These are phyloP conservation scores for Passiflora organensis DNA, from an alignment of 345 rosid species.

Conservation along the genomic window DNA sequence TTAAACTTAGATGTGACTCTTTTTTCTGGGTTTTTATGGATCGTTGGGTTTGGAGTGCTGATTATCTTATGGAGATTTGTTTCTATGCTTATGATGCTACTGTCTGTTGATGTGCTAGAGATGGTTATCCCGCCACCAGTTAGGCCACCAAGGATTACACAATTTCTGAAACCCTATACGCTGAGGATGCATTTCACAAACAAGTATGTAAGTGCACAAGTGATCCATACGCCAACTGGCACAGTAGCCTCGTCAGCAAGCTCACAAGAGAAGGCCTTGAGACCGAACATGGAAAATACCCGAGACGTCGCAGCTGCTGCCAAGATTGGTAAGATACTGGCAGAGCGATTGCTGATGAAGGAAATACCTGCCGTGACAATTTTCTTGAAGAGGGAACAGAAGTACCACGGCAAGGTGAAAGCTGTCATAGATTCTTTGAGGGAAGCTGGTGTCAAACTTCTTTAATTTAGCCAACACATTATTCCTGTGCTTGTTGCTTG, in stretches of 20 bases:
- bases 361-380: slow-evolving; percentile 68
- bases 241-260: slow-evolving; percentile 75
- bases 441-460: slow-evolving; percentile 60
- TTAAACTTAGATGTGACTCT: too few relatives aligned
- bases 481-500: background rate
- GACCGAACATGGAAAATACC: slow-evolving; percentile 51
- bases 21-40: too few relatives aligned
- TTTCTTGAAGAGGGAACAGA: slow-evolving; percentile 63
- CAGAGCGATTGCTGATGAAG: slow-evolving; percentile 60
- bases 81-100: background rate
- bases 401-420: slow-evolving; percentile 83
- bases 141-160: slow-evolving; percentile 51
- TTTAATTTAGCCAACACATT: slow-evolving; percentile 18
- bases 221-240: slow-evolving; percentile 73
- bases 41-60: too few relatives aligned
- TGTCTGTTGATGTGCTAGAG: background rate
- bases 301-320: slow-evolving; percentile 89
- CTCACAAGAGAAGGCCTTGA: slow-evolving; percentile 72
- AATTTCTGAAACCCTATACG: slow-evolving; percentile 68
- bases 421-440: slow-evolving; percentile 74
- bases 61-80: background rate
- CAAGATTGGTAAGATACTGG: slow-evolving; percentile 72
- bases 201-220: slow-evolving; percentile 71
- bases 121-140: slow-evolving; percentile 45
- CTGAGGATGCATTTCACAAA: slow-evolving; percentile 75